phyloP scores from a whole-genome alignment of 2,329 filamentous ascomycete species.

The Fusarium buxicola region DNA sequence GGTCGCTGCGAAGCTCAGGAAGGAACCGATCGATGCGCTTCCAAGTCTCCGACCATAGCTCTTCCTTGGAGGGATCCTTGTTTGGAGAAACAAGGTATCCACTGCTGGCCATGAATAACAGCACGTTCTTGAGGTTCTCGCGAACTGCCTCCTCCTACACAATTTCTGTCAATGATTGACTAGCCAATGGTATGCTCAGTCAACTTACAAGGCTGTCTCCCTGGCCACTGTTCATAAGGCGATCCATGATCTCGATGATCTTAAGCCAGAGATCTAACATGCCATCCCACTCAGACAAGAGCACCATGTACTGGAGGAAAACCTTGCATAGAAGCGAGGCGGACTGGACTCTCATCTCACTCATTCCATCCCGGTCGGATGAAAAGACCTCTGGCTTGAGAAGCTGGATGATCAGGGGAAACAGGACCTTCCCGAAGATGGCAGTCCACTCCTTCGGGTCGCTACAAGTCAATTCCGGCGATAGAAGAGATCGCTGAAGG shows the following conservation, averaged over 20 bases:
- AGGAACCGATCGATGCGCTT: slow-evolving; percentile 74
- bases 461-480: slow-evolving; percentile 82
- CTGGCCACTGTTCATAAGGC: slow-evolving; percentile 95
- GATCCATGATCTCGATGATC: slow-evolving; percentile 94
- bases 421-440: slow-evolving; percentile 93
- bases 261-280: slow-evolving; percentile 93
- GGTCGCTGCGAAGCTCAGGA: slow-evolving; percentile 68
- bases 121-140: slow-evolving; percentile 94
- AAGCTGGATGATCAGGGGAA: slow-evolving; percentile 87
- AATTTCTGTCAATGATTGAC: slow-evolving; percentile 21
- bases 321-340: slow-evolving; percentile 94
- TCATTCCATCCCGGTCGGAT: slow-evolving; percentile 91
- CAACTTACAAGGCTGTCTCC: slow-evolving; percentile 83
- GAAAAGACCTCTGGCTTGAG: slow-evolving; percentile 96
- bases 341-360: slow-evolving; percentile 91
- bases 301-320: slow-evolving; percentile 91
- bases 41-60: slow-evolving; percentile 72
- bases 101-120: slow-evolving; percentile 93
- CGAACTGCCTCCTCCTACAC: slow-evolving; percentile 91
- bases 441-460: slow-evolving; percentile 93
- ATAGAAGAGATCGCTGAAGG: slow-evolving; percentile 86
- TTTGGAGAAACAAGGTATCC: slow-evolving; percentile 82
- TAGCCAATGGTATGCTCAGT: neutral
- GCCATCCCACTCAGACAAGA: slow-evolving; percentile 85
- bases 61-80: slow-evolving; percentile 65